Evolutionary conservation across 257 asterid species (phyloP).

Genomic region (Solanum commersonii): DNA sequence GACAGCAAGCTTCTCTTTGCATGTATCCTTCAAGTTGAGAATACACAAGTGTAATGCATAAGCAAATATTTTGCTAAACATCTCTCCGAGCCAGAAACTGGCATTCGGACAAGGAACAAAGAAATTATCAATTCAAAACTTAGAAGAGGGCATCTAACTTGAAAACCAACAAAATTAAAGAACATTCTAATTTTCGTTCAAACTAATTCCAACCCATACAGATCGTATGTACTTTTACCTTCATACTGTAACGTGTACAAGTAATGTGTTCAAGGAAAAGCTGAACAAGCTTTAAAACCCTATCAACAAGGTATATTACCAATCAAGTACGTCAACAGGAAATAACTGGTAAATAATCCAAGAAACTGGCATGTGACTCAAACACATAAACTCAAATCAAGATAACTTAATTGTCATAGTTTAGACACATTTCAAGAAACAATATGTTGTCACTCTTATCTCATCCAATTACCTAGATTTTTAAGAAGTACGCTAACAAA

Average conservation of each 20-base stretch:
- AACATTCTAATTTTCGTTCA: background rate
- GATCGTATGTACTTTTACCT: background rate
- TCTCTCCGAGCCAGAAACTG: background rate
- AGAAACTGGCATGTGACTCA: background rate
- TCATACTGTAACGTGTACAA: background rate
- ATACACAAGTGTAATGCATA: background rate
- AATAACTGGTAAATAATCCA: background rate
- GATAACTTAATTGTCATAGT: background rate
- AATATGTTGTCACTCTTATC: background rate
- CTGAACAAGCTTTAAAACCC: background rate
- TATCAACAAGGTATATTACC: background rate
- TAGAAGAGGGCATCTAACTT: background rate
- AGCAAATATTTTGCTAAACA: background rate
- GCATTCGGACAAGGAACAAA: background rate
- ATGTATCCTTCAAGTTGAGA: slow-evolving; percentile 34
- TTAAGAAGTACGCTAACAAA: background rate
- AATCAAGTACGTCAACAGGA: background rate
- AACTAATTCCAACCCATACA: background rate
- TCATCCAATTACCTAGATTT: background rate
- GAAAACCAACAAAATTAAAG: background rate
- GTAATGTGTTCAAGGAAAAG: background rate
- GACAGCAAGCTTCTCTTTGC: slow-evolving; percentile 27
- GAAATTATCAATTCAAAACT: background rate
- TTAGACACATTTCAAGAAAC: background rate
- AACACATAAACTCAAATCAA: background rate